Conservation (phyloP, 2,329 filamentous ascomycete species). For the Dothideomycetes sp. region DNA sequence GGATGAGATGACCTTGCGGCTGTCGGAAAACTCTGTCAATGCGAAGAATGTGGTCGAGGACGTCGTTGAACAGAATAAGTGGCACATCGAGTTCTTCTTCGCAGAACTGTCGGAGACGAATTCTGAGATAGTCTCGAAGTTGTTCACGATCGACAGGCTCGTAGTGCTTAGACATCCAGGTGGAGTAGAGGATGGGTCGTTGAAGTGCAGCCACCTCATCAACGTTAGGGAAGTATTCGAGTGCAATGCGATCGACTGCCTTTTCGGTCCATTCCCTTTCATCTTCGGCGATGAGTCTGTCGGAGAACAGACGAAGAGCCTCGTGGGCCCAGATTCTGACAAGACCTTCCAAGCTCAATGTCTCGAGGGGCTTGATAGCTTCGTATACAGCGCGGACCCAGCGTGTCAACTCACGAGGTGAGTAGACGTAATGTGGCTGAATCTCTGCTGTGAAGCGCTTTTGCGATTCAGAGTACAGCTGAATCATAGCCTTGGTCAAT, state of each 20-base stretch:
- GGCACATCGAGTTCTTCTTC: constrained; percentile 99
- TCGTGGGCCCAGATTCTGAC: constrained; percentile 98
- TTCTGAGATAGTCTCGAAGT: constrained; percentile 93
- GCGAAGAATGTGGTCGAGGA: constrained; percentile 91
- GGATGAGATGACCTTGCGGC: constrained; percentile 92
- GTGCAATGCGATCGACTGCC: constrained; percentile 72
- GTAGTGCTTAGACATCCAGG: constrained; percentile 99
- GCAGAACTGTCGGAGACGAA: constrained; percentile 93
- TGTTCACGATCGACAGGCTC: constrained; percentile 92
- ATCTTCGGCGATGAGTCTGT: constrained; percentile 88
- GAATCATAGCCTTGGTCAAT: constrained; percentile 95
- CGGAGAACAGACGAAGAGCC: constrained; percentile 89
- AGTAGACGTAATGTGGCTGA: constrained; percentile 98
- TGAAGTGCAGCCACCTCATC: constrained; percentile 82
- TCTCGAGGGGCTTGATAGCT: constrained; percentile 86
- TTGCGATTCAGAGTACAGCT: constrained; percentile 91
- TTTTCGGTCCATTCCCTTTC: constrained; percentile 94
- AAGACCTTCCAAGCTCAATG: constrained; percentile 77
- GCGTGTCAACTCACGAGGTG: constrained; percentile 91
- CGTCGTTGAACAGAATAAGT: constrained; percentile 97
- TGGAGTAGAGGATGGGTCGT: constrained; percentile 94
- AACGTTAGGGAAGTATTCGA: constrained; percentile 91
- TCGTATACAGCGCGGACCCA: constrained; percentile 98
- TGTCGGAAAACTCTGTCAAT: constrained; percentile 99
- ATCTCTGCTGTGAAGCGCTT: constrained; percentile 90